Evolutionary conservation across 2,329 filamentous ascomycete species (phyloP).

Genomic region (Rhexocercosporidium sp.): DNA sequence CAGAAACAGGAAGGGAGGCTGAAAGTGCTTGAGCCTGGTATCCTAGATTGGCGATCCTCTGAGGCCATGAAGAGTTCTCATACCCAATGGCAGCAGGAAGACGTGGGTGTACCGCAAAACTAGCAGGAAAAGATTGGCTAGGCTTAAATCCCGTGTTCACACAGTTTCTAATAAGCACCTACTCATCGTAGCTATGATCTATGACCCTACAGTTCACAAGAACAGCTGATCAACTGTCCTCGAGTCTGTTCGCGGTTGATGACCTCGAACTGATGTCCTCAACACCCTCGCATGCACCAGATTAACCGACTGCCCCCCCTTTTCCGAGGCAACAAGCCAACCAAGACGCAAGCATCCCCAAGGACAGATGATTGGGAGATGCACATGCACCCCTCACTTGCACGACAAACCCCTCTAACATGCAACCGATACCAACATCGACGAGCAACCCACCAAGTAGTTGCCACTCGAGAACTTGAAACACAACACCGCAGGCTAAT

Average conservation of each 20-base stretch:
- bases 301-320: conserved; percentile 2
- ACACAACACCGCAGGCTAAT: background rate
- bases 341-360: background rate
- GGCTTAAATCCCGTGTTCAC: background rate
- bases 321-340: background rate
- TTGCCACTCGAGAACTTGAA: conserved; percentile 1
- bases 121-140: background rate
- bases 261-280: background rate
- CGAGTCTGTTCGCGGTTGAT: background rate
- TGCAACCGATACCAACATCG: background rate
- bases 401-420: background rate
- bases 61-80: background rate
- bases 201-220: background rate
- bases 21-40: background rate
- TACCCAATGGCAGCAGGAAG: background rate
- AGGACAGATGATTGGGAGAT: background rate
- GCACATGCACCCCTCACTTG: conserved; percentile 4
- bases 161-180: background rate
- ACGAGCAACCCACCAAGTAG: background rate
- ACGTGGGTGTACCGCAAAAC: background rate
- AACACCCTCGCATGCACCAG: background rate
- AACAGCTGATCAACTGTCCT: background rate
- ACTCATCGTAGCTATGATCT: background rate
- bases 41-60: background rate
- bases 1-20: background rate